Percentiles rank a stretch among this genome's conserved stretches.
Evolutionary conservation across 768 basidiomycete species (phyloP).

Genomic region (Gymnopilus dilepis): DNA sequence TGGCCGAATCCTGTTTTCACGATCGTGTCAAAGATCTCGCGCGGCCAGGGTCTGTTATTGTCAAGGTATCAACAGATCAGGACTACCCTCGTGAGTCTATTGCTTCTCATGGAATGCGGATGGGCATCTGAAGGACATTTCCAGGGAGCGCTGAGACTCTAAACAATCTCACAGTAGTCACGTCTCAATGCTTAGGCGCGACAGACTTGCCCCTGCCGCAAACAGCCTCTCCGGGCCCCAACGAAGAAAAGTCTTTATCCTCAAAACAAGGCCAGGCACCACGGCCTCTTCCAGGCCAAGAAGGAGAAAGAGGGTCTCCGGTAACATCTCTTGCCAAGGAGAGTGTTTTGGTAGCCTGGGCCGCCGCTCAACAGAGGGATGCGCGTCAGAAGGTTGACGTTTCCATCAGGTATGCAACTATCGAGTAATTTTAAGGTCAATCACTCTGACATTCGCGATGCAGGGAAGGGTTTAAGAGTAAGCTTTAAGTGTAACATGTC

Average conservation of each 20-base stretch:
- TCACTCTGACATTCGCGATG: too few relatives aligned
- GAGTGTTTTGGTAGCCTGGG: not conserved
- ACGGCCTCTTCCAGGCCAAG: too few relatives aligned
- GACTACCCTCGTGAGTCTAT: not conserved
- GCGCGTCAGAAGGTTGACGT: not conserved
- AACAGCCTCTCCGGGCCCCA: too few relatives aligned
- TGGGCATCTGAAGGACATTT: not conserved
- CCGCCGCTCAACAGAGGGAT: not conserved
- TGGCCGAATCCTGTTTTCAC: not conserved
- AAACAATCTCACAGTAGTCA: too few relatives aligned
- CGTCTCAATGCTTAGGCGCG: too few relatives aligned
- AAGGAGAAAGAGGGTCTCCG: not conserved
- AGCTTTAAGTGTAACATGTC: not conserved
- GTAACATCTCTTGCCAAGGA: not conserved
- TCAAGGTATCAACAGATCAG: not conserved
- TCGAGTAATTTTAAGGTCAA: not conserved
- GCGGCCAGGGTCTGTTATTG: not conserved
- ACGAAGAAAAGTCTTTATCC: too few relatives aligned
- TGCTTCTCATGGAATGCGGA: too few relatives aligned
- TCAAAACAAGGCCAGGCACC: too few relatives aligned
- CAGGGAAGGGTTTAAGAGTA: constrained; percentile 1
- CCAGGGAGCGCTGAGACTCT: not conserved
- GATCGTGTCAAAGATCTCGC: not conserved
- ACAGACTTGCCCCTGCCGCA: too few relatives aligned
- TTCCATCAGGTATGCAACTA: not conserved